Evolutionary conservation across 208 protist species (phyloP).

Genomic region (Porcisia deanei): DNA sequence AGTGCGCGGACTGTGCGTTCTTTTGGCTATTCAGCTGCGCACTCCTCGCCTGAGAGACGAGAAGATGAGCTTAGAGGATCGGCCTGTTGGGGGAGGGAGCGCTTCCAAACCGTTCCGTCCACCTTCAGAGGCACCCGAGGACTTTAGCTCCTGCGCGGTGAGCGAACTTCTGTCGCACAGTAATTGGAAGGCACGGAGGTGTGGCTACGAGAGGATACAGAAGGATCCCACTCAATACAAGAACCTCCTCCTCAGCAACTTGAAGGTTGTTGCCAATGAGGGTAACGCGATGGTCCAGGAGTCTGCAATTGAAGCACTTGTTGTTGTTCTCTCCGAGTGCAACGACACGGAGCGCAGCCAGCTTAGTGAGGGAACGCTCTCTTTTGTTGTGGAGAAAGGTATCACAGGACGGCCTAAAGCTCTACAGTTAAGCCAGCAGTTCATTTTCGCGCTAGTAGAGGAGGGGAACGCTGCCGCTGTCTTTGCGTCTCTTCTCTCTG

Average conservation of each 20-base stretch:
- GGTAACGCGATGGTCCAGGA: conserved; percentile 68
- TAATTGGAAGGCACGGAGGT: conserved; percentile 82
- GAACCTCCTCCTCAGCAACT: conserved; percentile 37
- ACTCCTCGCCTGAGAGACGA: background rate
- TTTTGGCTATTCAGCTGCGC: background rate
- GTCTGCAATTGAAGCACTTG: conserved; percentile 58
- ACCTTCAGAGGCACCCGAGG: conserved; percentile 28
- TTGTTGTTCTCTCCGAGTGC: conserved; percentile 43
- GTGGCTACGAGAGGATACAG: conserved; percentile 58
- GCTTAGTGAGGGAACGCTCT: conserved; percentile 42
- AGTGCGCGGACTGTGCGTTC: background rate
- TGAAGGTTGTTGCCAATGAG: conserved; percentile 44
- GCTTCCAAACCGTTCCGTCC: conserved; percentile 24
- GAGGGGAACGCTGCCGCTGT: conserved; percentile 48
- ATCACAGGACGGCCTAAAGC: conserved; percentile 78
- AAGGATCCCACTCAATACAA: conserved; percentile 33
- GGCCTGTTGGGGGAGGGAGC: conserved; percentile 36
- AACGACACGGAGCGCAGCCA: conserved; percentile 36
- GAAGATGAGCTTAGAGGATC: conserved; percentile 46
- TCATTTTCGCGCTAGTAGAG: conserved; percentile 54
- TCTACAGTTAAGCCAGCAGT: conserved; percentile 40
- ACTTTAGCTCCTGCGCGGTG: conserved; percentile 54
- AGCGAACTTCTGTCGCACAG: conserved; percentile 52
- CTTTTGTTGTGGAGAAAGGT: conserved; percentile 69
- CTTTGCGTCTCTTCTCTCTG: conserved; percentile 46